Evolutionary conservation across 352 stramenopile species (phyloP), one percentile per base, ranked within the genome.

Genomic region (Globisporangium nodosum): DNA sequence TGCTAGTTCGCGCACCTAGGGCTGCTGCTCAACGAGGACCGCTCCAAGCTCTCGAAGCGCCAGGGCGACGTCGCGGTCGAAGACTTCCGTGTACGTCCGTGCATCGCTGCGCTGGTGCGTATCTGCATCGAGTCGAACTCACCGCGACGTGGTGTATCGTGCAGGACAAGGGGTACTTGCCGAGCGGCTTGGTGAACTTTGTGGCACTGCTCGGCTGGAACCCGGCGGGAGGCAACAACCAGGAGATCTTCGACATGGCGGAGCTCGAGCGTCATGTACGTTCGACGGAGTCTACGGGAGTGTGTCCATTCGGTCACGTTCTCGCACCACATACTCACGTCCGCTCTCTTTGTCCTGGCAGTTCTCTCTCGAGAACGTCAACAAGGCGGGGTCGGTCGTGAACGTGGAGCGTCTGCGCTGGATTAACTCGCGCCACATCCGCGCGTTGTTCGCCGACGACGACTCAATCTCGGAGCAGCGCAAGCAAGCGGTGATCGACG

Each of bases 201-300:
- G 83, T 99, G 9, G 92, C 96, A 15, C 73, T 99, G n/a, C 85
- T 99, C 18, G 96, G 96, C 16, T 99, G 96, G 96, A 99, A 98
- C 68, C 84, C 86, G 11, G 82, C 84, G 11, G 87, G 94, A 53
- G 96, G 96, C 21, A 98, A 97, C 50, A 97, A 98, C 50, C 92
- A 99, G 67, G 96, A 99, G 64, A 98, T 99, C 60, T 99, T 98
- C 60, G 82, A 82, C 6, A 78, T 97, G 60, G 79, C 97, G 31
- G 95, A 99, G 58, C 76, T 99, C 15, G 63, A 83, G 48, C 56
- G 82, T 24, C 69, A 85, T 18, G 80, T 90, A 73, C 24, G 46
- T 35, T 31, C 18, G 37, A 1, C 13, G 12, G 37, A 18, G 37
- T 43, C 13, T 7, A 18, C 2, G n/a, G 16, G 20, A 31, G n/a